phyloP scores from a whole-genome alignment of 345 rosid genomes.

The Rhodomyrtus tomentosa region DNA sequence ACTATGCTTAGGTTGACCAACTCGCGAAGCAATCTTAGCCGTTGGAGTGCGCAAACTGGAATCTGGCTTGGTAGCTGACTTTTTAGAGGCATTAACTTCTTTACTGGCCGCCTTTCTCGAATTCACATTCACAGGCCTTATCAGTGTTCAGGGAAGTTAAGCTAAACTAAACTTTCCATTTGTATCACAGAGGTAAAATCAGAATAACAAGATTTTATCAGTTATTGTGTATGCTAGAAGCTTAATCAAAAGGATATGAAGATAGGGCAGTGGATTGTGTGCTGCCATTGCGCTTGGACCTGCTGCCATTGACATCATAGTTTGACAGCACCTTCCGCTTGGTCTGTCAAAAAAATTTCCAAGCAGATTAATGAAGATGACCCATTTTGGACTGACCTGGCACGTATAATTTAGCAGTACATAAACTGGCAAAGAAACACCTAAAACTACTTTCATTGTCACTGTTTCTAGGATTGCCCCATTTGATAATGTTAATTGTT shows the following conservation, averaged over 20 bases:
- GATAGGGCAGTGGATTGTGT: slow-evolving; percentile 46
- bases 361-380: neutral
- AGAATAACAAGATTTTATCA: neutral
- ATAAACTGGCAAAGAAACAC: neutral
- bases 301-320: slow-evolving; percentile 42
- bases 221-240: neutral
- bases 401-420: neutral
- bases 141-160: slow-evolving; percentile 56
- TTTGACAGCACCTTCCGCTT: slow-evolving; percentile 41
- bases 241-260: slow-evolving; percentile 67
- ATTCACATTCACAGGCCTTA: slow-evolving; percentile 40
- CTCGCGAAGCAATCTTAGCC: slow-evolving; percentile 15
- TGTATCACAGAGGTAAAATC: neutral
- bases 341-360: slow-evolving; percentile 26
- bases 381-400: neutral
- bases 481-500: neutral
- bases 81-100: slow-evolving; percentile 36
- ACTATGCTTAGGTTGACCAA: slow-evolving; percentile 26
- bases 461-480: neutral
- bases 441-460: neutral
- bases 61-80: slow-evolving; percentile 24
- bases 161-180: slow-evolving; percentile 20
- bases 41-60: slow-evolving; percentile 13
- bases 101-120: slow-evolving; percentile 20
- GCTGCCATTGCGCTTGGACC: slow-evolving; percentile 59